Percentiles rank a stretch among this genome's conserved stretches.
phyloP scores from a whole-genome alignment of 2,329 filamentous ascomycete genomes.

The Dissoconium aciculare region DNA sequence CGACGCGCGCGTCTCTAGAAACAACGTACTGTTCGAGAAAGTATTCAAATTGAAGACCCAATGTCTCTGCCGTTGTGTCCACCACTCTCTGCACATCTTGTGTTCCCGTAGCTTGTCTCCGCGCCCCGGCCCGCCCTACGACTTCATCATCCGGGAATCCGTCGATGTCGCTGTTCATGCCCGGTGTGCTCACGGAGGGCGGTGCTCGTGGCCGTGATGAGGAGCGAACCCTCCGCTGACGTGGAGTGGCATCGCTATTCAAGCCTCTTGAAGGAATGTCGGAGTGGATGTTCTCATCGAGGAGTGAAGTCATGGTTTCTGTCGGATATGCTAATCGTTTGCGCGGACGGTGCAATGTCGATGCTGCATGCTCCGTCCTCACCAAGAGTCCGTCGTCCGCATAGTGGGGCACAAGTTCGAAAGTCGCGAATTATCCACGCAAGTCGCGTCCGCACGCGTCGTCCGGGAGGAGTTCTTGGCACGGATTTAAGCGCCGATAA shows the following conservation, averaged over 20 bases:
- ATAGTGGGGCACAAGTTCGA: too few relatives aligned
- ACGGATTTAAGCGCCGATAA: too few relatives aligned
- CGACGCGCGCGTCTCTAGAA: neutral
- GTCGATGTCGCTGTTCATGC: conserved; percentile 41
- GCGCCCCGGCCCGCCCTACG: conserved; percentile 38
- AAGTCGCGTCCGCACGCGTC: too few relatives aligned
- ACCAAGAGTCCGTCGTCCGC: too few relatives aligned
- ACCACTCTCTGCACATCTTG: conserved; percentile 54
- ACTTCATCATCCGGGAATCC: conserved; percentile 48
- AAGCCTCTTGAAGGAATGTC: conserved; percentile 28
- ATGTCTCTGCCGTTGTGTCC: conserved; percentile 58
- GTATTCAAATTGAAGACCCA: conserved; percentile 62
- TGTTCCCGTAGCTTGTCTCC: conserved; percentile 31
- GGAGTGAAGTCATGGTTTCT: conserved; percentile 36
- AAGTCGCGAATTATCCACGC: too few relatives aligned
- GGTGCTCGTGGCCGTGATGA: conserved; percentile 43
- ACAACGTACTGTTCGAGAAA: conserved; percentile 58
- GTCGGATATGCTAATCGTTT: too few relatives aligned
- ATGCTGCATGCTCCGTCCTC: too few relatives aligned
- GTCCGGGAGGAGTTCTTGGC: too few relatives aligned
- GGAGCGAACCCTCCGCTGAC: conserved; percentile 25
- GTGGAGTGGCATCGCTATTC: conserved; percentile 24
- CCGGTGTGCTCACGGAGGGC: conserved; percentile 37
- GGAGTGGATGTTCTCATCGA: conserved; percentile 37
- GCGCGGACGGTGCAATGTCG: too few relatives aligned